These are phyloP conservation scores for Hanseniaspora pseudoguilliermondii DNA, from an alignment of 805 yeast species.

Conservation along the genomic window DNA sequence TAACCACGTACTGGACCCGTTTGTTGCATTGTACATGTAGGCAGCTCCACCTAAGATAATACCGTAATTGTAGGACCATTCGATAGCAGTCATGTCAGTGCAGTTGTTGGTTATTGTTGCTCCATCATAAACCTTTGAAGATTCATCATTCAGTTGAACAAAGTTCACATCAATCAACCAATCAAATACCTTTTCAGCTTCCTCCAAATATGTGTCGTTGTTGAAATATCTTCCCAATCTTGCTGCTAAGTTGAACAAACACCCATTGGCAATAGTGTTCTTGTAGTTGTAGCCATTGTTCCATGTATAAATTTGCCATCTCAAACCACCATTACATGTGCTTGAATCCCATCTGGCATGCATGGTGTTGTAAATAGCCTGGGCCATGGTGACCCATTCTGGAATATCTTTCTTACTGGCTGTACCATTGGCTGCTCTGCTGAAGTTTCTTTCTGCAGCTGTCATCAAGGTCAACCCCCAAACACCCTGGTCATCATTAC, in stretches of 20 bases:
- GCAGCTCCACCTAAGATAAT: slow-evolving; percentile 63
- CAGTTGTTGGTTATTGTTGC: slow-evolving; percentile 49
- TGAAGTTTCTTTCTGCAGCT: slow-evolving; percentile 81
- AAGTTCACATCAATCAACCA: slow-evolving; percentile 56
- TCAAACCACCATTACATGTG: slow-evolving; percentile 71
- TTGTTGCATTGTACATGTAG: slow-evolving; percentile 54
- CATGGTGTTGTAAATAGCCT: slow-evolving; percentile 87
- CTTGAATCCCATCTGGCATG: slow-evolving; percentile 70
- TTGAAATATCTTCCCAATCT: slow-evolving; percentile 73
- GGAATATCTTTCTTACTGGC: slow-evolving; percentile 27
- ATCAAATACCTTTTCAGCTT: slow-evolving; percentile 64
- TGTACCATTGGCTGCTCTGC: slow-evolving; percentile 46
- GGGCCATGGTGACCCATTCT: slow-evolving; percentile 72
- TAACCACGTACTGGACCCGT: slow-evolving; percentile 40
- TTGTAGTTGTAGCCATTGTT: slow-evolving; percentile 89
- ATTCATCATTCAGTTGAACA: slow-evolving; percentile 28
- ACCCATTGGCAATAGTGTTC: slow-evolving; percentile 83
- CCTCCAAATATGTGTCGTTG: slow-evolving; percentile 58
- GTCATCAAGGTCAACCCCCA: slow-evolving; percentile 92
- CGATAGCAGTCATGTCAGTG: slow-evolving; percentile 38
- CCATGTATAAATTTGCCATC: slow-evolving; percentile 96
- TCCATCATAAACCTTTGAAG: slow-evolving; percentile 49
- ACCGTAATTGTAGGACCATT: slow-evolving; percentile 83
- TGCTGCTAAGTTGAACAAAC: slow-evolving; percentile 75
- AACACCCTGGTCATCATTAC: slow-evolving; percentile 95